Evolutionary conservation across 805 yeast species (phyloP).

Genomic region (Priceomyces melissophilus): DNA sequence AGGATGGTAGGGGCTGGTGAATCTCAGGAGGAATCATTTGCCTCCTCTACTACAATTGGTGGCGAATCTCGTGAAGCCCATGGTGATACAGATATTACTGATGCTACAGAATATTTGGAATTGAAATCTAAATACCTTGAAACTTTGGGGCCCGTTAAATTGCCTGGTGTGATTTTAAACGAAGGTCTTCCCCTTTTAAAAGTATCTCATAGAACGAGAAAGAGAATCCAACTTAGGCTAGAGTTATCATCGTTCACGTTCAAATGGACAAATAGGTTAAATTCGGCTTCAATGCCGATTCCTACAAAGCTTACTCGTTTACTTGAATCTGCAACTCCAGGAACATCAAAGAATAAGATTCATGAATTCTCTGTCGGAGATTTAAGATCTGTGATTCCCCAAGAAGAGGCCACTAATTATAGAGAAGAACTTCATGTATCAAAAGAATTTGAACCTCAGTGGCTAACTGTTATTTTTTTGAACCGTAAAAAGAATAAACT

Average conservation of each 20-base stretch:
- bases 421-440: conserved; percentile 80
- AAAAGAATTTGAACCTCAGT: conserved; percentile 56
- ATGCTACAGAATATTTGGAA: conserved; percentile 4
- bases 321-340: conserved; percentile 10
- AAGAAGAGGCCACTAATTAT: conserved; percentile 75
- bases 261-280: conserved; percentile 44
- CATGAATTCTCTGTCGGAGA: conserved; percentile 51
- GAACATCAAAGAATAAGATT: conserved; percentile 27
- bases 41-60: too few species aligned
- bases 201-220: conserved; percentile 67
- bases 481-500: conserved; percentile 57
- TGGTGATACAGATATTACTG: too few species aligned
- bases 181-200: conserved; percentile 63
- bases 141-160: conserved; percentile 15
- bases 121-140: conserved; percentile 10
- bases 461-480: conserved; percentile 81
- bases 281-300: conserved; percentile 15
- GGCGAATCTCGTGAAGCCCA: too few species aligned
- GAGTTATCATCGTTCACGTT: conserved; percentile 54
- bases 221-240: conserved; percentile 53
- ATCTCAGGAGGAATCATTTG: too few species aligned
- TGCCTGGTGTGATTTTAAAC: conserved; percentile 47
- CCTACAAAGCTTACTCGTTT: conserved; percentile 14
- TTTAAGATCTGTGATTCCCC: conserved; percentile 58
- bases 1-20: too few species aligned